These are phyloP conservation scores for Mercurialis annua DNA, from an alignment of 345 rosid genomes.

Conservation along the genomic window DNA sequence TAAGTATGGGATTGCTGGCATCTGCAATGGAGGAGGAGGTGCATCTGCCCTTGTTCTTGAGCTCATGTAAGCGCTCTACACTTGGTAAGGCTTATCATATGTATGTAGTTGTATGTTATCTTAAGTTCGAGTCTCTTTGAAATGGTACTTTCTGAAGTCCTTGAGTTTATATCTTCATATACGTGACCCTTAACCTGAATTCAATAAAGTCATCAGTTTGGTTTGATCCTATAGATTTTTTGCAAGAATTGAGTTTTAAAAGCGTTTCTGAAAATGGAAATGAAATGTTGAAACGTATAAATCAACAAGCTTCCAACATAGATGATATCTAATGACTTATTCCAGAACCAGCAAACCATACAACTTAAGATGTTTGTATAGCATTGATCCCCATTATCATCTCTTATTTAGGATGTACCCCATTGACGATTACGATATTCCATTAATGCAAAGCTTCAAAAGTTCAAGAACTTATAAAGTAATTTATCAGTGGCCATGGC, in stretches of 20 bases:
- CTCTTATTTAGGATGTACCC: background rate
- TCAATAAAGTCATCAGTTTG: background rate
- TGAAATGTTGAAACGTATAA: background rate
- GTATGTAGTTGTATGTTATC: background rate
- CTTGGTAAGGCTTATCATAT: background rate
- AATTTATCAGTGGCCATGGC: background rate
- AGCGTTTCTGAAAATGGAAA: background rate
- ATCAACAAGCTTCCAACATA: no score
- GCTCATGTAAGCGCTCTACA: conserved; percentile 20
- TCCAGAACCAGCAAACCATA: background rate
- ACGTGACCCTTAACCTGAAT: background rate
- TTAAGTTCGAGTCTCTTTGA: background rate
- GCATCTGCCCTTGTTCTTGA: conserved; percentile 33
- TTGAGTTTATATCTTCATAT: background rate
- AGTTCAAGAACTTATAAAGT: background rate
- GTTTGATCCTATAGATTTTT: background rate
- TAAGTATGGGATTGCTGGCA: conserved; percentile 20
- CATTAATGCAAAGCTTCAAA: background rate
- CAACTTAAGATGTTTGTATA: conserved; percentile 3
- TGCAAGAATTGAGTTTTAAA: no score
- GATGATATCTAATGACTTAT: background rate
- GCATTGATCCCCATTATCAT: background rate
- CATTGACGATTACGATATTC: background rate
- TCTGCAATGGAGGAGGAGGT: conserved; percentile 37
- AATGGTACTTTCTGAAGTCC: background rate